Evolutionary conservation across 1,284 basidiomycete species (phyloP), one percentile per base, ranked within the genome.

Genomic region (Cutaneotrichosporon cyanovorans): DNA sequence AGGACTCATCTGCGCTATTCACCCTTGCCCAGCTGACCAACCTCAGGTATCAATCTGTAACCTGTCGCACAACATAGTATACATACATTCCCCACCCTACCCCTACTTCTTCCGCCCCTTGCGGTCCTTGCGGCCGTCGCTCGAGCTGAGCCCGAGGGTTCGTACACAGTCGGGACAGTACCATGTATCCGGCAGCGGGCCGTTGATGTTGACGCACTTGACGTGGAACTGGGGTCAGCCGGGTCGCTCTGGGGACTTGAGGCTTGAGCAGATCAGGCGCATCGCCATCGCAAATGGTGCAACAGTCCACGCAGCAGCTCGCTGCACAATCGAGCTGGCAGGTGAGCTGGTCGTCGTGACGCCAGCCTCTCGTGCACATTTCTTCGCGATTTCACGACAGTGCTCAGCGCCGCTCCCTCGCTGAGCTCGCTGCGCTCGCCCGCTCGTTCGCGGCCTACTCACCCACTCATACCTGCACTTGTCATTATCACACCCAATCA

Each of bases 391-490:
- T 16, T 40, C 16, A 14, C 9, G 30, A 37, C 7, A 40, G 12
- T 32, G 5, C 20, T 5, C 28, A 15, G 10, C 18, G 5, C 39
- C 2, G n/a, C n/a, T n/a, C n/a, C n/a, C n/a, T n/a, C n/a, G n/a
- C n/a, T n/a, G n/a, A n/a, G n/a, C n/a, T 20, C 35, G 5, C 7
- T 20, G 32, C 5, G 4, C 36, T 15, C n/a, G n/a, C n/a, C n/a
- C n/a, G 3, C 15, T 14, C 20, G 10, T 21, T 2, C 16, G 28
- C 20, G 10, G 7, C 16, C 2, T 7, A 28, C 85, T 60, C 60
- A 91, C 88, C 91, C 91, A 95, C 82, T 95, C 90, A 51, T 79
- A 77, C 60, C 83, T 81, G 71, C 91, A 96, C 40, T 78, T 77
- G 16, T 76, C 73, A 58, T 84, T 86, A 68, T 96, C 91, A 68